phyloP scores from a whole-genome alignment of 176 grass and related monocot genomes.

The Musa troglodytarum region DNA sequence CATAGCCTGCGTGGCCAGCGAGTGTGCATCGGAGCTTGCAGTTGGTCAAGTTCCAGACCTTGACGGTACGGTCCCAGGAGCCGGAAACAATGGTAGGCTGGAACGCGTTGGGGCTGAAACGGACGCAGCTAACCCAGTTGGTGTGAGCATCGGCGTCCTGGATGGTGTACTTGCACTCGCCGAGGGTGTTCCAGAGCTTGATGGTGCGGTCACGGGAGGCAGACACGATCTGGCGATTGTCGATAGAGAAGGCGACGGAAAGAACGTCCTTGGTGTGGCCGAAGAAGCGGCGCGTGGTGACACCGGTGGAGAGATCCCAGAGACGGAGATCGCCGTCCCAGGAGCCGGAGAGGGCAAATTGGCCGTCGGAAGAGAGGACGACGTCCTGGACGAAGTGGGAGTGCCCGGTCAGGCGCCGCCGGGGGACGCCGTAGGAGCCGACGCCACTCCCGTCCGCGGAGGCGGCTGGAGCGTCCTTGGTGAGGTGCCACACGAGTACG shows the following conservation, averaged over 20 bases:
- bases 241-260: slow-evolving; percentile 82
- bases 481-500: slow-evolving; percentile 74
- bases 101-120: slow-evolving; percentile 55
- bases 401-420: slow-evolving; percentile 85
- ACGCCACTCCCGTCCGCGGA: slow-evolving; percentile 4
- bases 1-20: slow-evolving; percentile 56
- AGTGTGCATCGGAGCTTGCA: slow-evolving; percentile 69
- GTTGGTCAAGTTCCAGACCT: slow-evolving; percentile 95
- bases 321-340: slow-evolving; percentile 92
- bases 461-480: slow-evolving; percentile 27
- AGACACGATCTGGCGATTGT: slow-evolving; percentile 94
- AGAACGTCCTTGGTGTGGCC: slow-evolving; percentile 87
- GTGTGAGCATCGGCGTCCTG: slow-evolving; percentile 62
- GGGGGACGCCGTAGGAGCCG: slow-evolving; percentile 50
- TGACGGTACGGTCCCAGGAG: slow-evolving; percentile 80
- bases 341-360: slow-evolving; percentile 81
- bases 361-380: slow-evolving; percentile 66
- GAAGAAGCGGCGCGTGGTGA: slow-evolving; percentile 62
- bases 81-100: slow-evolving; percentile 59
- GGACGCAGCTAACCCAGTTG: slow-evolving; percentile 75
- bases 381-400: slow-evolving; percentile 92
- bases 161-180: slow-evolving; percentile 98
- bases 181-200: slow-evolving; percentile 95
- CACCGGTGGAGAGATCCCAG: slow-evolving; percentile 63
- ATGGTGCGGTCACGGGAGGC: slow-evolving; percentile 78